Conservation (phyloP, 352 stramenopile species). For the Blastocystis sp. region DNA sequence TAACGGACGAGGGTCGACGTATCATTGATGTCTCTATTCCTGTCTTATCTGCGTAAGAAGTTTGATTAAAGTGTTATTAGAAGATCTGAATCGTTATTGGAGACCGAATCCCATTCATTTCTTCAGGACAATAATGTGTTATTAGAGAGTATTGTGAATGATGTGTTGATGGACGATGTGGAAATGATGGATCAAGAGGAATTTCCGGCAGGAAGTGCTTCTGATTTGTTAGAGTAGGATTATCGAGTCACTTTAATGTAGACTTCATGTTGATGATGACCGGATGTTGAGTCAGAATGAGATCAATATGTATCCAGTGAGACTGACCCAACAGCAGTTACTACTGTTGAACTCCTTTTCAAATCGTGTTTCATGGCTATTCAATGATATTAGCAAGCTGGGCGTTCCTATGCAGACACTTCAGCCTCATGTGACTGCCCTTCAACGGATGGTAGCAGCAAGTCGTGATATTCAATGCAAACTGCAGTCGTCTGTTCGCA, state of each 20-base stretch:
- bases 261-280: conserved; percentile 1
- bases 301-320: background rate
- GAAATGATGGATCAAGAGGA: background rate
- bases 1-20: background rate
- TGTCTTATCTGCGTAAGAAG: background rate
- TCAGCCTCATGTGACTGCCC: background rate
- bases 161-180: background rate
- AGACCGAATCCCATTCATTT: background rate
- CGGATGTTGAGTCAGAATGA: background rate
- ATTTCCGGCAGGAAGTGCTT: background rate
- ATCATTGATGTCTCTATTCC: background rate
- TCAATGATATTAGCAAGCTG: background rate
- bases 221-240: background rate
- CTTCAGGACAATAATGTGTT: conserved; percentile 1
- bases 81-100: background rate
- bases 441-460: conserved; percentile 1
- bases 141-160: conserved; percentile 43
- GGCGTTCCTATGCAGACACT: conserved; percentile 16
- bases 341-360: conserved; percentile 41
- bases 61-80: background rate
- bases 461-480: conserved; percentile 46
- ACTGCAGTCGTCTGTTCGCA: conserved; percentile 38
- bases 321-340: conserved; percentile 39
- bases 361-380: conserved; percentile 14
- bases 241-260: background rate